Base-by-base conservation (phyloP, 441 rosid species). In the Lepidium campestre region DNA sequence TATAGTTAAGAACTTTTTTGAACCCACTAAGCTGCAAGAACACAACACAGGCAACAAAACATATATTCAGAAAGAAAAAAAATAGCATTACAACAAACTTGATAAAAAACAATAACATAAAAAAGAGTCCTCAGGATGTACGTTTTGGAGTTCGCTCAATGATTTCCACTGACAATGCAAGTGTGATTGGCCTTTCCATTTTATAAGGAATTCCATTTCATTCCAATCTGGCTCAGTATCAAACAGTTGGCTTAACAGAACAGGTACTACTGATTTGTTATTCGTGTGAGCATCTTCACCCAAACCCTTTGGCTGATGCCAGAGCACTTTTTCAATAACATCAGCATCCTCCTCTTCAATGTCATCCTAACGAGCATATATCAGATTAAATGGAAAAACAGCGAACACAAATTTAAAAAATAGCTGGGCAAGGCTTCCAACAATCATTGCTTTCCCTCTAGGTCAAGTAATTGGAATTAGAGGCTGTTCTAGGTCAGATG, bases 131-230 rank as follows among this genome's bases (percentile, higher is more conserved):
- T 31, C 17, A 36, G 68, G 45, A 27, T 88, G 69, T 87, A 95
- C 99, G 84, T 87, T 87, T 81, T 95, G 98, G 58, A 95, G 77
- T 62, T 95, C 93, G 40, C 81, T 63, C 63, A 92, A 76, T 34
- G 96, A 79, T 79, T 90, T 95, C 99, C 99, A 95, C 80, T 86
- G 97, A 75, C 97, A 95, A 66, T 95, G 99, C 79, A 95, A 81
- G 75, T 95, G 99, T 23, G 99, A 95, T 83, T 87, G 97, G 77
- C 98, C 98, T 80, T 95, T 95, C 99, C 98, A 95, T 84, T 95
- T 95, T 63, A 95, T 92, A 71, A 90, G 81, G 80, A 92, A 90
- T 77, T 92, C 99, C 82, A 90, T 84, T 45, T 85, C 86, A 67
- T 86, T 83, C 98, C 96, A 95, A 80, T 92, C 91, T 45, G 90